Evolutionary conservation across 768 basidiomycete species (phyloP).

Genomic region (Collybia mongolica): DNA sequence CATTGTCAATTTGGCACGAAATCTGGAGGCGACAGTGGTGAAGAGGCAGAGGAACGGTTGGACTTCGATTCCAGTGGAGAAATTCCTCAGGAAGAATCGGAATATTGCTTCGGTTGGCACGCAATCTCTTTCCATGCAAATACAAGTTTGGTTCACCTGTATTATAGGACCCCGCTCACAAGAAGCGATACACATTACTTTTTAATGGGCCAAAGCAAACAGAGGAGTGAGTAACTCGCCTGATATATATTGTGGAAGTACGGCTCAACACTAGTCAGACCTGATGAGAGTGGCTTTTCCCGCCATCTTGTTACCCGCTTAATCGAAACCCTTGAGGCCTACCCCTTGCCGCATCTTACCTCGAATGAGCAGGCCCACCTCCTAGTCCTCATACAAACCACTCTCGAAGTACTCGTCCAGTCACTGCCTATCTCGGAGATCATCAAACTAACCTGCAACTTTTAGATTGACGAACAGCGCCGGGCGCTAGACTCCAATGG

Average conservation of each 20-base stretch:
- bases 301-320: constrained; percentile 58
- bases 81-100: constrained; percentile 44
- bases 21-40: constrained; percentile 25
- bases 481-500: constrained; percentile 93
- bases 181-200: constrained; percentile 49
- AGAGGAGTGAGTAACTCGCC: constrained; percentile 40
- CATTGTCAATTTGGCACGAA: constrained; percentile 62
- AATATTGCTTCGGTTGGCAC: constrained; percentile 15
- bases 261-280: constrained; percentile 27
- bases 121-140: neutral
- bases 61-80: constrained; percentile 56
- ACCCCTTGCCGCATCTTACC: constrained; percentile 69
- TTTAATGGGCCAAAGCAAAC: constrained; percentile 44
- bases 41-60: constrained; percentile 29
- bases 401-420: constrained; percentile 60
- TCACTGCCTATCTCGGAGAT: neutral
- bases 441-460: neutral
- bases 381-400: constrained; percentile 81
- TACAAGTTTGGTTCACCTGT: neutral
- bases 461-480: constrained; percentile 83
- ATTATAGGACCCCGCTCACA: constrained; percentile 15
- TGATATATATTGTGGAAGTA: constrained; percentile 2
- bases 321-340: constrained; percentile 60
- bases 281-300: constrained; percentile 59
- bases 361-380: constrained; percentile 83